phyloP scores from a whole-genome alignment of 2,329 filamentous ascomycete genomes.

The Fusarium goolgardi region DNA sequence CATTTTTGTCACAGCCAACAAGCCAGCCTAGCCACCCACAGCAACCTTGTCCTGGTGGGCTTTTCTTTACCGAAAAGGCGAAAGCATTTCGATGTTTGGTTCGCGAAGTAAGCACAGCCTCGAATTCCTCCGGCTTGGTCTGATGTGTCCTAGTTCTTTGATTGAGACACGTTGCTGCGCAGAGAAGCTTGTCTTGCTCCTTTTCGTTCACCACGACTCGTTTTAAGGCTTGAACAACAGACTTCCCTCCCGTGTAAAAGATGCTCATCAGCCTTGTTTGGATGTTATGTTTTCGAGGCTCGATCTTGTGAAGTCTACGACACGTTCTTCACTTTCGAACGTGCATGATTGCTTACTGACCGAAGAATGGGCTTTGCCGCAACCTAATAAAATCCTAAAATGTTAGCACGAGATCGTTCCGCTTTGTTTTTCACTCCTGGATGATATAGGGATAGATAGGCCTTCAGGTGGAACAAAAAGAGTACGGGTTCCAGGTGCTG shows the following conservation, averaged over 20 bases:
- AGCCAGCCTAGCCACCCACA: not conserved
- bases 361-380: too few relatives aligned
- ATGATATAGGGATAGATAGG: not conserved
- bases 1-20: not conserved
- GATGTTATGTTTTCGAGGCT: too few relatives aligned
- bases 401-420: not conserved
- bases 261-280: too few relatives aligned
- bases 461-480: not conserved
- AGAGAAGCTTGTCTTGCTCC: too few relatives aligned
- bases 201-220: too few relatives aligned
- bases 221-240: too few relatives aligned
- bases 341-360: too few relatives aligned
- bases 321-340: too few relatives aligned
- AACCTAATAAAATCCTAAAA: not conserved
- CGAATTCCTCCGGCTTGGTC: not conserved
- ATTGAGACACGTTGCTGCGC: not conserved
- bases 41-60: not conserved
- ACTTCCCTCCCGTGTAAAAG: too few relatives aligned
- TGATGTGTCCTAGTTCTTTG: not conserved
- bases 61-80: not conserved
- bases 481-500: not conserved
- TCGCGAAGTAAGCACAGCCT: not conserved
- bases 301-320: too few relatives aligned
- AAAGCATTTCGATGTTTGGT: not conserved
- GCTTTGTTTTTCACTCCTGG: accelerated